Base-by-base conservation (phyloP, 108 stramenopile species). In the Chaetoceros muelleri region DNA sequence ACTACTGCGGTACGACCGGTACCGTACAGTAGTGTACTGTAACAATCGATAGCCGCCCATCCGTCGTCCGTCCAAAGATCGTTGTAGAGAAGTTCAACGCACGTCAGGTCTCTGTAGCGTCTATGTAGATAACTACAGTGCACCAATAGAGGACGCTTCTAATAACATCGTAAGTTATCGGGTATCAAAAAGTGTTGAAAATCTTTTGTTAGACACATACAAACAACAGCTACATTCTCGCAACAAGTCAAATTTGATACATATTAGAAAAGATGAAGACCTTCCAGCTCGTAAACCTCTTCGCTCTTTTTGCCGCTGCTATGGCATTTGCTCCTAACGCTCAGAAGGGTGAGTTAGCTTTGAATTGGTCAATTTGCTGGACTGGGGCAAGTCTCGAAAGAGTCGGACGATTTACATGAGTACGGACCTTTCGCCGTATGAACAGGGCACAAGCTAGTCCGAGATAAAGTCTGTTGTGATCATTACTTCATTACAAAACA, bases 321-420 rank as follows among this genome's bases (percentile, higher is more conserved):
- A 80, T 90, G 84, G 84, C 87, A 28, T 90, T 90, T 65, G 81
- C 75, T 40, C 87, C 87, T 28, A 72, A 79, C 72, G 75, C 58
- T 19, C 66, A 76, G 17, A 67, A 89, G 71, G 69, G 87, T 88
- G 68, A 74, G 87, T 72, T 17, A 47, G 25, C 52, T 5, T 28
- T 13, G 52, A 52, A 22, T 10, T 24, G 61, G 30, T 48, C 23
- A 17, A 48, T 3, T 24, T 28, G 30, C 18, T 20, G 30, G 1
- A 10, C 24, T 17, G 3, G 18, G 5, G 2, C 52, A 7, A 2
- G 2, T 25, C 23, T 1, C 52, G n/a, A 25, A 25, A 52, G n/a
- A 18, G 2, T 1, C 2, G 52, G 26, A 1, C 2, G 24, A 18
- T 8, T 26, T 25, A 18, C 10, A 25, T n/a, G 24, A 23, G 2